phyloP scores from a whole-genome alignment of 2,329 filamentous ascomycete species.

The Paecilomyces dactylethromorphus region DNA sequence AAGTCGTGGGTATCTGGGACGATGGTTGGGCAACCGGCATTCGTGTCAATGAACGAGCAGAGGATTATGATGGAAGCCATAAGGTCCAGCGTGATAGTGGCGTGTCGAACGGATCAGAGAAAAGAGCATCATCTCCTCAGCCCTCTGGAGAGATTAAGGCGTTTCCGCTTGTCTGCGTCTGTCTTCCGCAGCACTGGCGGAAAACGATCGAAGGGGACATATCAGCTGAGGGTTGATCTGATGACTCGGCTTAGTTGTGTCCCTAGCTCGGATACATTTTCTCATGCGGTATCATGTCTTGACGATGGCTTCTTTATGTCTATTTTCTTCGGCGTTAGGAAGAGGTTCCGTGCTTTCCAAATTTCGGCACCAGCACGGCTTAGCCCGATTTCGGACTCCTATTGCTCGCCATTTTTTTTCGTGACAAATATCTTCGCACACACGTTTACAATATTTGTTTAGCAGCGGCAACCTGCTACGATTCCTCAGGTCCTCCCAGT shows the following conservation, averaged over 20 bases:
- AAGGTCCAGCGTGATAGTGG: slow-evolving; percentile 85
- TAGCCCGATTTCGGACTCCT: background rate
- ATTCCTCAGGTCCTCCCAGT: background rate
- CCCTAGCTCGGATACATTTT: slow-evolving; percentile 5
- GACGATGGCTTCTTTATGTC: slow-evolving; percentile 26
- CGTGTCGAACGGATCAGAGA: slow-evolving; percentile 71
- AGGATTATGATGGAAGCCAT: slow-evolving; percentile 76
- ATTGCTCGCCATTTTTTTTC: background rate
- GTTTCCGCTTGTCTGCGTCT: slow-evolving; percentile 94
- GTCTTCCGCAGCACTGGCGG: slow-evolving; percentile 89
- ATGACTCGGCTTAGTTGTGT: slow-evolving; percentile 10
- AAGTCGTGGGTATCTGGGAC: slow-evolving; percentile 97
- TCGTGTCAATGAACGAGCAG: slow-evolving; percentile 71
- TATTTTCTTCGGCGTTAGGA: slow-evolving; percentile 9
- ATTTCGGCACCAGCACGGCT: slow-evolving; percentile 1
- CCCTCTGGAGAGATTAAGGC: slow-evolving; percentile 85
- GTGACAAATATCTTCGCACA: background rate
- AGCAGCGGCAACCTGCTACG: background rate
- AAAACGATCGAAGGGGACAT: slow-evolving; percentile 89
- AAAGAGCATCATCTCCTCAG: slow-evolving; percentile 54
- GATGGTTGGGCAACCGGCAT: slow-evolving; percentile 97
- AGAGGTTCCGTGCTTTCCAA: slow-evolving; percentile 3
- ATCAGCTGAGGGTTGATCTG: slow-evolving; percentile 16
- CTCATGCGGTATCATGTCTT: slow-evolving; percentile 29
- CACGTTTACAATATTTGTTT: background rate